Percentiles rank a stretch among this genome's conserved stretches.
phyloP scores from a whole-genome alignment of 306 rosid species.

The Acacia confusa region DNA sequence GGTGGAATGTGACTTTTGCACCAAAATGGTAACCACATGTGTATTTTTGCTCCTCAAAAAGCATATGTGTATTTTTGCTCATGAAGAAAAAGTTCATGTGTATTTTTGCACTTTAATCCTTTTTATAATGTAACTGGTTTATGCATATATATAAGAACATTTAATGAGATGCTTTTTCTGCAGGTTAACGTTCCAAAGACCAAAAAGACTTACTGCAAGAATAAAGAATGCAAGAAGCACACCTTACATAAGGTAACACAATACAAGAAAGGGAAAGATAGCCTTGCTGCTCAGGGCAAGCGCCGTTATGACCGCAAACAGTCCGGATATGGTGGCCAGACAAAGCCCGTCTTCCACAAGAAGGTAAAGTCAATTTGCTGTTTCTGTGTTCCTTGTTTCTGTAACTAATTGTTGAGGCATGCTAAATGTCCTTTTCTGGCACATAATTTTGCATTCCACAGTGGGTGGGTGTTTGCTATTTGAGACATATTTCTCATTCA shows the following conservation, averaged over 20 bases:
- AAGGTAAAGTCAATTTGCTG: constrained; percentile 33
- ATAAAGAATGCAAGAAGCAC: constrained; percentile 52
- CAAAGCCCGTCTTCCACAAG: constrained; percentile 54
- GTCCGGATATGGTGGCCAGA: constrained; percentile 58
- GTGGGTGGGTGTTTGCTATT: not conserved
- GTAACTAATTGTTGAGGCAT: not conserved
- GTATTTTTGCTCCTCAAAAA: too few relatives aligned
- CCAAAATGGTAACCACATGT: too few relatives aligned
- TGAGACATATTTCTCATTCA: not conserved
- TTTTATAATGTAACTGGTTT: not conserved
- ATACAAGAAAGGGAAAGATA: constrained; percentile 55
- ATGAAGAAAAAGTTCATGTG: too few relatives aligned
- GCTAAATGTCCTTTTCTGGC: not conserved
- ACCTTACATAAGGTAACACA: constrained; percentile 57
- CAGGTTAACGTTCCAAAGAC: constrained; percentile 62
- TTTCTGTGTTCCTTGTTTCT: not conserved
- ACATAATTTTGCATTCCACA: not conserved
- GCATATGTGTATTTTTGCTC: too few relatives aligned
- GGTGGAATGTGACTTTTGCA: too few relatives aligned
- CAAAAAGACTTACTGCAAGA: constrained; percentile 56
- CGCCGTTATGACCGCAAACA: constrained; percentile 57
- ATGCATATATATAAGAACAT: not conserved
- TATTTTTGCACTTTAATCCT: too few relatives aligned
- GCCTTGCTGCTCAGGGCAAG: constrained; percentile 54
- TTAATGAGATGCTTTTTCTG: not conserved